These are phyloP conservation scores for Penicillium dipodomyicola DNA, from an alignment of 495 filamentous ascomycete species.

Conservation along the genomic window DNA sequence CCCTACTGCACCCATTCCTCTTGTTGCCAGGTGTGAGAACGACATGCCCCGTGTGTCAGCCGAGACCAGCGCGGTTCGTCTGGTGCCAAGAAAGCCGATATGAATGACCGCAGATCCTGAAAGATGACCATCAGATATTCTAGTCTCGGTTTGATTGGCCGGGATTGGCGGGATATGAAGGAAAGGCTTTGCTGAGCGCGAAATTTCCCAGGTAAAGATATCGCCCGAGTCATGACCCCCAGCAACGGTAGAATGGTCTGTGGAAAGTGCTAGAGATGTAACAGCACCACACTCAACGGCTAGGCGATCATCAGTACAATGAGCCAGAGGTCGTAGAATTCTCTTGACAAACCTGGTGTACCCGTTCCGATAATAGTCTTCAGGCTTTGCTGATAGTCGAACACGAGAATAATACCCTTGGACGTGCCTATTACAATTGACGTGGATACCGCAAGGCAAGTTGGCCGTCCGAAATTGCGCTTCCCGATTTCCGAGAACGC, in stretches of 20 bases:
- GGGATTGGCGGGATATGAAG: constrained; percentile 80
- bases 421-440: constrained; percentile 89
- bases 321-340: neutral
- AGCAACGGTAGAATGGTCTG: constrained; percentile 88
- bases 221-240: constrained; percentile 84
- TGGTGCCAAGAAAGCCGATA: constrained; percentile 89
- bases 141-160: constrained; percentile 58
- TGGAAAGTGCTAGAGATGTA: constrained; percentile 84
- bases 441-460: constrained; percentile 85
- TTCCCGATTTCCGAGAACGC: constrained; percentile 93
- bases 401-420: constrained; percentile 89
- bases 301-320: constrained; percentile 31
- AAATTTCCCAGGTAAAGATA: constrained; percentile 97
- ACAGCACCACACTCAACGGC: constrained; percentile 89
- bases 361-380: constrained; percentile 92
- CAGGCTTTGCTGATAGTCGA: constrained; percentile 94
- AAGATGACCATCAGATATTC: constrained; percentile 77
- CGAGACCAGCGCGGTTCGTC: constrained; percentile 96
- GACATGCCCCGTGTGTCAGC: constrained; percentile 95
- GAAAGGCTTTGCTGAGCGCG: constrained; percentile 77
- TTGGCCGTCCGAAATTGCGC: constrained; percentile 88
- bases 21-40: constrained; percentile 92
- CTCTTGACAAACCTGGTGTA: constrained; percentile 65
- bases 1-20: constrained; percentile 82
- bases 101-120: constrained; percentile 75